These are phyloP conservation scores for Trichophyton mentagrophytes DNA, from an alignment of 2,329 filamentous ascomycete genomes.

Conservation along the genomic window DNA sequence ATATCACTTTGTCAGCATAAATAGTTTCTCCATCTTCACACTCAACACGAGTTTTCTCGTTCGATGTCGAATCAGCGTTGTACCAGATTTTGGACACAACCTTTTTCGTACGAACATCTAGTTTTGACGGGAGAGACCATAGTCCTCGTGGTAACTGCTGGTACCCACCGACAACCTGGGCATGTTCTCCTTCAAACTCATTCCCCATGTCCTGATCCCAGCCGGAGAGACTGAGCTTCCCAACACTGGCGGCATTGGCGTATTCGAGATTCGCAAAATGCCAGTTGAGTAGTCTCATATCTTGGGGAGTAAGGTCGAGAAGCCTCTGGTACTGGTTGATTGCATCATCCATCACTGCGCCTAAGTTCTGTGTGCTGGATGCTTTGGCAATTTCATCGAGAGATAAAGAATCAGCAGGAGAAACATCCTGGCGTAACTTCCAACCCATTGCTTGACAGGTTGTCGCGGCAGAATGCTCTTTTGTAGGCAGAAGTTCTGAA, in stretches of 20 bases:
- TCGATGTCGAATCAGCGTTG: slow-evolving; percentile 28
- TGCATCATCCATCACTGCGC: slow-evolving; percentile 84
- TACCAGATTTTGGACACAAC: slow-evolving; percentile 64
- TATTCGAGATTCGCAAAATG: slow-evolving; percentile 97
- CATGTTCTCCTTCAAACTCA: slow-evolving; percentile 90
- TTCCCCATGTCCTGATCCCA: slow-evolving; percentile 98
- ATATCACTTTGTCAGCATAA: slow-evolving; percentile 80
- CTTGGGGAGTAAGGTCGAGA: slow-evolving; percentile 69
- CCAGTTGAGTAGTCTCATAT: slow-evolving; percentile 90
- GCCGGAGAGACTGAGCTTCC: slow-evolving; percentile 71
- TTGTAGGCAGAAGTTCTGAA: slow-evolving; percentile 51
- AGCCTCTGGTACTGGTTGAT: slow-evolving; percentile 75
- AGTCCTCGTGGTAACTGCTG: slow-evolving; percentile 84
- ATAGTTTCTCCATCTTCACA: slow-evolving; percentile 66
- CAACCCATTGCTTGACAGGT: slow-evolving; percentile 76
- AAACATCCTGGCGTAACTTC: slow-evolving; percentile 53
- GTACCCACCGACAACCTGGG: slow-evolving; percentile 87
- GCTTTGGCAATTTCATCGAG: slow-evolving; percentile 53
- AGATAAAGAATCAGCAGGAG: slow-evolving; percentile 55
- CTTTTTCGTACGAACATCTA: slow-evolving; percentile 64
- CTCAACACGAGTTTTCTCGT: slow-evolving; percentile 48
- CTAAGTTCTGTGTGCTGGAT: slow-evolving; percentile 58
- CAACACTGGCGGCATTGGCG: slow-evolving; percentile 82
- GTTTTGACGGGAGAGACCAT: slow-evolving; percentile 58
- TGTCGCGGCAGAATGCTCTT: slow-evolving; percentile 59